Base-by-base conservation (phyloP, 768 basidiomycete genomes). In the Auricularia sp. region DNA sequence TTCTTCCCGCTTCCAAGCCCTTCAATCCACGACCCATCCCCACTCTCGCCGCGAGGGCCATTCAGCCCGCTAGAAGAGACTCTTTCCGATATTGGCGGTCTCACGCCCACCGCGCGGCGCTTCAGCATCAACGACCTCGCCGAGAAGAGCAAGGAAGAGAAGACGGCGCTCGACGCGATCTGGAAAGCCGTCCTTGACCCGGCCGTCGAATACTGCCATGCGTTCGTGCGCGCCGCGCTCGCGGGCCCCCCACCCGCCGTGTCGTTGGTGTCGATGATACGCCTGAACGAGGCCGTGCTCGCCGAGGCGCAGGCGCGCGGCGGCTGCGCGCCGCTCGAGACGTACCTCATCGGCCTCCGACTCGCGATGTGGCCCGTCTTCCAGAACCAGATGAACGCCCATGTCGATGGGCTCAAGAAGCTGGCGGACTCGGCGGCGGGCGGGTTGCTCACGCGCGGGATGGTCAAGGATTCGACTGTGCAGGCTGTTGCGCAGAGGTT, bases 111-210 rank as follows among this genome's bases (percentile, higher is more conserved):
- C 43, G 29, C 33, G 42, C 36, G 36, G 62, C 43, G 43, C 33
- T 62, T 34, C 33, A 59, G 29, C 42, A 34, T 35, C 44, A 64
- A 51, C 51, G 53, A 63, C 18, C 18, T 29, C 33, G 12, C 33
- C 14, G 6, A 7, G 14, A 29, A 60, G 58, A 61, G 44, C 79
- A 88, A 86, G 74, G 83, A 84, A 64, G 85, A 88, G 64, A 82
- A 84, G 67, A 77, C 81, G 10, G 80, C 76, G 11, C 74, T 88
- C 36, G 84, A 86, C 69, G 77, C 77, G 1, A 78, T 91, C 11
- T 99, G 95, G 94, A 96, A 93, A 73, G 89, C 91, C 71, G 84
- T 97, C 47, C 85, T 97, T 75, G 95, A 96, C 67, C 93, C 97
- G 1, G 89, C 90, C 3, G 76, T 96, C 65, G 89, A 91, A 63